Base-by-base conservation (phyloP, 2,329 filamentous ascomycete genomes). In the Cladophialophora bantiana region DNA sequence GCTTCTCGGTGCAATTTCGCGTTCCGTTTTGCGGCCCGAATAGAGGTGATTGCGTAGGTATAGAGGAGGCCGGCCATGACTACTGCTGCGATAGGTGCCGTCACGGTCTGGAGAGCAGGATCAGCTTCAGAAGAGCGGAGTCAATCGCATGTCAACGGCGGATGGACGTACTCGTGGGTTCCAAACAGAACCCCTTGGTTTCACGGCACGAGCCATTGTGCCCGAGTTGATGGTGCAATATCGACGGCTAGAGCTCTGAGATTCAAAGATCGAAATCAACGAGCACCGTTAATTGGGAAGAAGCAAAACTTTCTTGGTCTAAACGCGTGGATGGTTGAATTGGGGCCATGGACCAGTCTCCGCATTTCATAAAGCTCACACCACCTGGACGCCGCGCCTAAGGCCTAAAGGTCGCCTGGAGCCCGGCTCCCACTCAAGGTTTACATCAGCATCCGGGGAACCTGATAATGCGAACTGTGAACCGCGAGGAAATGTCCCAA, bases 11-110 rank as follows among this genome's bases (percentile, higher is more conserved):
- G 80, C 61, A 87, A 84, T 68, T 87, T 83, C 0, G 88, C 88
- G 70, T 90, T 90, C 55, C 85, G 81, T 72, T 90, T 89, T 2
- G 89, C 89, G 31, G 88, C 85, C 67, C 84, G 82, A 68, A 91
- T 91, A 31, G 86, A 88, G 7, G 85, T 89, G 59, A 89, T 80
- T 34, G 88, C 82, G 77, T 91, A 91, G 48, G 78, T 77, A 76
- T 85, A 86, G 36, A 88, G 82, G 26, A 89, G 74, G 57, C 83
- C 77, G 15, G 86, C 87, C 86, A 89, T 88, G 13, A 84, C 85
- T 69, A 88, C 81, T 32, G 86, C 86, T n/a, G 86, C 86, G n/a
- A 87, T 80, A 4, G 87, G 87, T 2, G 86, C 86, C 66, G 85
- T 83, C 42, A 88, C 73, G 4, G 83, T 86, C 83, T 85, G 59